Conservation (phyloP, 2,329 filamentous ascomycete genomes). For the Fusarium solani-melongenae region DNA sequence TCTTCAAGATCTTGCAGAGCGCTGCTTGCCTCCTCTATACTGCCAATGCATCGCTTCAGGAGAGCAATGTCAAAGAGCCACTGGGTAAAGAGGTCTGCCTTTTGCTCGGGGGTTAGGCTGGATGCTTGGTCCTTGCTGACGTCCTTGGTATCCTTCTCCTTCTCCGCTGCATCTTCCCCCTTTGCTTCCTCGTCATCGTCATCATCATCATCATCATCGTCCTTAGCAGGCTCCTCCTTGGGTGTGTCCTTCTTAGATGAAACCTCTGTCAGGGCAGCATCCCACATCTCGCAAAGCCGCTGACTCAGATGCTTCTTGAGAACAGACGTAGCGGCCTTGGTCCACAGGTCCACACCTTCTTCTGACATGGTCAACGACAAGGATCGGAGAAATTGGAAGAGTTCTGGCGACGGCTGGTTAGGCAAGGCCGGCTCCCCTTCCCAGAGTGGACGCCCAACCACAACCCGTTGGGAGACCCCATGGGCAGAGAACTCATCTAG, state of each 20-base stretch:
- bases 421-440: conserved; percentile 81
- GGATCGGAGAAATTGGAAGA: conserved; percentile 77
- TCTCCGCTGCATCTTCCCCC: conserved; percentile 4
- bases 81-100: conserved; percentile 64
- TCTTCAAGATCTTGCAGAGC: conserved; percentile 58
- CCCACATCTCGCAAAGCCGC: conserved; percentile 63
- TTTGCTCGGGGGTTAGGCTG: conserved; percentile 40
- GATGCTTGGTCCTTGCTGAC: neutral
- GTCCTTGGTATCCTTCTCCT: conserved; percentile 12
- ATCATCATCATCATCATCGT: conserved; percentile 16
- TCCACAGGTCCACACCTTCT: conserved; percentile 85
- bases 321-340: conserved; percentile 69
- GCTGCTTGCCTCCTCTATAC: conserved; percentile 39
- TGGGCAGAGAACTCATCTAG: conserved; percentile 60
- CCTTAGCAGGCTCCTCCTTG: conserved; percentile 10
- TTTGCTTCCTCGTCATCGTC: conserved; percentile 19
- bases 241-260: conserved; percentile 22
- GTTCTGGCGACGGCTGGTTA: conserved; percentile 78
- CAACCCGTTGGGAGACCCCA: conserved; percentile 56
- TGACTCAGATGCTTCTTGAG: conserved; percentile 70
- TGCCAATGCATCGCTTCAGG: conserved; percentile 59
- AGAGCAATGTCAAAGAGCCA: conserved; percentile 71
- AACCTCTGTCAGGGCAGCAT: conserved; percentile 51
- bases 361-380: conserved; percentile 75
- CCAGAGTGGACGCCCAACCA: conserved; percentile 78